Conservation (phyloP, 202 grass and related monocot species). For the Eragrostis tef region DNA sequence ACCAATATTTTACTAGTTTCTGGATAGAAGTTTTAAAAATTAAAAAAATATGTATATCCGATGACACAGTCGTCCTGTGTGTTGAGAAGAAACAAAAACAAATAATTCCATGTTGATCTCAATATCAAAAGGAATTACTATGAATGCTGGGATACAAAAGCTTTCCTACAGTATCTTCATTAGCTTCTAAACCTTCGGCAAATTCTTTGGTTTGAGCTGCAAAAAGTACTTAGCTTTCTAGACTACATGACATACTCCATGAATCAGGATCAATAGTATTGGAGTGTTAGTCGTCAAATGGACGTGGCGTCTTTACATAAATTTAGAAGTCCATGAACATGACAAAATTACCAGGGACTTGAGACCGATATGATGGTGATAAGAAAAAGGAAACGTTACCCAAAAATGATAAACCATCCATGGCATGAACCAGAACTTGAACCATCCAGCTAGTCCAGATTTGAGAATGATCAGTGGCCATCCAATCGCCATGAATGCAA, state of each 20-base stretch:
- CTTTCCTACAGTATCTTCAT: neutral
- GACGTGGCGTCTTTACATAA: conserved; percentile 1
- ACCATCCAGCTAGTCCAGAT: conserved; percentile 81
- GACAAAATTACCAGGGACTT: conserved; percentile 23
- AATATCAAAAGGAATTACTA: conserved; percentile 35
- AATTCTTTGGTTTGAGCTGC: conserved; percentile 29
- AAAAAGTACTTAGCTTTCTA: neutral
- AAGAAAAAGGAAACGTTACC: conserved; percentile 56
- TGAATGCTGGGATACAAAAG: conserved; percentile 34
- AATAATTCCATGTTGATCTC: neutral
- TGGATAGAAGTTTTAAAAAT: neutral
- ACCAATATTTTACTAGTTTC: conserved; percentile 3
- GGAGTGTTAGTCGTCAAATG: neutral
- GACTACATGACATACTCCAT: neutral
- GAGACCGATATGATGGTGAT: conserved; percentile 13
- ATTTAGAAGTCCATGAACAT: conserved; percentile 23
- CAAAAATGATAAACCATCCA: conserved; percentile 98
- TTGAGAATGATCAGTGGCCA: conserved; percentile 95
- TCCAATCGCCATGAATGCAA: conserved; percentile 93
- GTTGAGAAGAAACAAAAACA: too few species aligned
- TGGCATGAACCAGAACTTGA: conserved; percentile 99
- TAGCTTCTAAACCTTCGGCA: neutral
- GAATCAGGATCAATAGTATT: conserved; percentile 24
- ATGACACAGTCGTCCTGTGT: too few species aligned
- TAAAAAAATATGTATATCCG: conserved; percentile 1